A percentile compares a stretch with the other conserved stretches of the same genome.
phyloP scores from a whole-genome alignment of 345 rosid genomes.

The Capsella bursapastoris region DNA sequence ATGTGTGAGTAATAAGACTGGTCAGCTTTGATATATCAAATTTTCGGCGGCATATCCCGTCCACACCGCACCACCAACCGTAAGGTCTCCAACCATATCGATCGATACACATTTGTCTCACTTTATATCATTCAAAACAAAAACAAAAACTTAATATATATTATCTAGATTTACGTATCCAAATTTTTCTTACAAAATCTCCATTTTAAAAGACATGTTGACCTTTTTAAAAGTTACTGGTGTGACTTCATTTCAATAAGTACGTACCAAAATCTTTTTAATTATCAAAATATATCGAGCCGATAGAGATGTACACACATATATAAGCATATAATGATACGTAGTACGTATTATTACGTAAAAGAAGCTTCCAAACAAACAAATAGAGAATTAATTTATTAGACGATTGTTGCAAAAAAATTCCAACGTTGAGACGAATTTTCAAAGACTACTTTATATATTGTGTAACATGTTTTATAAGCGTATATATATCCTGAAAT shows the following conservation, averaged over 20 bases:
- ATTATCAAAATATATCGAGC: not conserved
- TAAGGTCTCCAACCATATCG: not conserved
- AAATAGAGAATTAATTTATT: too few species aligned
- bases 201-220: not conserved
- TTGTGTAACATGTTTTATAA: too few species aligned
- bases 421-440: too few species aligned
- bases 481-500: too few species aligned
- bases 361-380: not conserved
- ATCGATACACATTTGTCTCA: constrained; percentile 24
- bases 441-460: too few species aligned
- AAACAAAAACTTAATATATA: not conserved
- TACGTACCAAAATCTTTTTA: constrained; percentile 6
- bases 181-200: constrained; percentile 11
- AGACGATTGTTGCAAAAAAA: too few species aligned
- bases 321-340: too few species aligned
- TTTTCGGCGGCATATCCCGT: constrained; percentile 39
- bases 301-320: not conserved
- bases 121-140: not conserved
- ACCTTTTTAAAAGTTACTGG: not conserved
- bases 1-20: not conserved
- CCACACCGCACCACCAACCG: constrained; percentile 35
- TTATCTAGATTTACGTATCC: constrained; percentile 22
- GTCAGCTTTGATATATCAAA: constrained; percentile 13
- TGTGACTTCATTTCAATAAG: constrained; percentile 13
- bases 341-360: too few species aligned